Conservation (phyloP, 2,329 filamentous ascomycete species). For the Zasmidium cellare region DNA sequence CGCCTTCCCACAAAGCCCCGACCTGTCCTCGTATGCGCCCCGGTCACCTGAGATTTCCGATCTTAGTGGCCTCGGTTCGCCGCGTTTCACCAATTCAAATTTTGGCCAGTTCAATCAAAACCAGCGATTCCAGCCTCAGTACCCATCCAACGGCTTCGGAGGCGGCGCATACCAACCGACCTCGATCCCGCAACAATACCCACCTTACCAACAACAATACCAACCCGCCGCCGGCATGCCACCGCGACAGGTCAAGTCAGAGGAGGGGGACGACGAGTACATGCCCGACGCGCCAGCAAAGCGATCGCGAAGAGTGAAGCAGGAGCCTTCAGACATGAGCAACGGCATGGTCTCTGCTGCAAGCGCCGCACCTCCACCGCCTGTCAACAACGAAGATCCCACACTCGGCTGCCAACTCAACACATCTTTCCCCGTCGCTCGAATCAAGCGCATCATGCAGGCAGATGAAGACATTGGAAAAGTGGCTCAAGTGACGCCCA, state of each 20-base stretch:
- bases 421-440: slow-evolving; percentile 94
- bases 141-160: slow-evolving; percentile 7
- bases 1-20: not conserved
- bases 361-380: slow-evolving; percentile 14
- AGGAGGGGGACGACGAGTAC: slow-evolving; percentile 34
- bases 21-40: slow-evolving; percentile 2
- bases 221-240: slow-evolving; percentile 22
- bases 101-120: slow-evolving; percentile 18
- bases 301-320: slow-evolving; percentile 21
- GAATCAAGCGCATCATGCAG: slow-evolving; percentile 99
- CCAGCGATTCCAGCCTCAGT: slow-evolving; percentile 5
- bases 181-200: slow-evolving; percentile 17
- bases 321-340: slow-evolving; percentile 11
- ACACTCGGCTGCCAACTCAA: slow-evolving; percentile 67
- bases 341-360: slow-evolving; percentile 10
- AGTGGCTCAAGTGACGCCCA: slow-evolving; percentile 94
- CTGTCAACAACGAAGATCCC: slow-evolving; percentile 26
- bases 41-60: slow-evolving; percentile 24
- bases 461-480: slow-evolving; percentile 98
- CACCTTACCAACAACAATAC: slow-evolving; percentile 20
- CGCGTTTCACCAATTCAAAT: slow-evolving; percentile 12
- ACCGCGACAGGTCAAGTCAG: slow-evolving; percentile 19
- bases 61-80: slow-evolving; percentile 12
- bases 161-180: slow-evolving; percentile 21
- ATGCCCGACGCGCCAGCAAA: slow-evolving; percentile 30